Evolutionary conservation across 768 basidiomycete genomes (phyloP), one percentile per base, ranked within the genome.

Genomic region (Russula foetens): DNA sequence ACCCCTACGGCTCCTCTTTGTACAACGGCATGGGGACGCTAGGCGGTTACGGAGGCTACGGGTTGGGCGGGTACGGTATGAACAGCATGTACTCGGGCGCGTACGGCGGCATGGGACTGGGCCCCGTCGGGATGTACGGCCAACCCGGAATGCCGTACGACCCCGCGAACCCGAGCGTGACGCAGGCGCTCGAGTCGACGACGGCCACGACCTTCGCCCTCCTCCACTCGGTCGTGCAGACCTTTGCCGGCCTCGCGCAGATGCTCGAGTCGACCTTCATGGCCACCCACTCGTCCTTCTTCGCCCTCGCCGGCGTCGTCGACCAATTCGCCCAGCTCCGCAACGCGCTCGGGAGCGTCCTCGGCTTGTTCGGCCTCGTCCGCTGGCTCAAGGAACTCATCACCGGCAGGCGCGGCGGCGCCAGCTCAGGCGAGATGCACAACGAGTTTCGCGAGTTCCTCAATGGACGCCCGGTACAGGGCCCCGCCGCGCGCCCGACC

Each of bases 251-350:
- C 24, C 86, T 99, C 63, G 88, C 96, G 0, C 96, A 98, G 71
- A 95, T 99, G 85, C 86, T 99, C 69, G 96, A 98, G 72, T 87
- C 84, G 35, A 98, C 96, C 6, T 98, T 96, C 74, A 90, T 98
- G 87, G 96, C 96, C 2, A 96, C 93, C 0, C 93, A 96, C 72
- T 92, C 90, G 0, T 89, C 86, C 9, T 96, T 96, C 74, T 96
- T 95, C 71, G 92, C 93, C 58, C 93, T 96, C 87, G 92, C 95
- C 53, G 91, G 92, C 63, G 96, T 99, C 47, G 81, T 95, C 41
- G 97, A 99, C 69, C 97, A 99, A 70, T 88, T 99, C 68, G 85
- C 85, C 3, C 91, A 92, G 67, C 82, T 98, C 45, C 82, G 93
- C 52, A 89, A 95, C 66, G 95, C 93, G 14, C 81, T 98, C 17